Base-by-base conservation (phyloP, 1,284 basidiomycete species). In the Cerioporus squamosus region DNA sequence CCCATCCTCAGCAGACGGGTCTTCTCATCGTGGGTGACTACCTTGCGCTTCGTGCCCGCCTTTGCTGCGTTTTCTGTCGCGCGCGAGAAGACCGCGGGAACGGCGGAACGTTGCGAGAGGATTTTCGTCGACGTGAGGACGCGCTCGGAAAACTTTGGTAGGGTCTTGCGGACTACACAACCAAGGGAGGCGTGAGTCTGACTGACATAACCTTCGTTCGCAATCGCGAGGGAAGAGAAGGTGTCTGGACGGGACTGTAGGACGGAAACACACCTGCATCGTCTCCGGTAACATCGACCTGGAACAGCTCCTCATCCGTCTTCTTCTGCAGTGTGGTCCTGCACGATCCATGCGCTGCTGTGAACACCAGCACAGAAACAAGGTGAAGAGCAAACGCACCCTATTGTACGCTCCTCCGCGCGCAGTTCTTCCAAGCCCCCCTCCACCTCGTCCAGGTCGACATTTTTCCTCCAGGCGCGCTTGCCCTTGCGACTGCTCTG, bases 381-480 rank as follows among this genome's bases (percentile, higher is more conserved):
- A 43, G 5, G 33, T 51, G 6, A n/a, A 18, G 9, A 4, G 33
- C 18, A 42, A 44, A 74, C 83, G 63, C 70, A 91, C 92, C 93
- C 93, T 55, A 83, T 84, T 7, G 88, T 81, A 53, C 91, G 77
- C 72, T 95, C 94, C 71, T 95, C 92, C 5, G 82, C 81, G 55
- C 93, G 80, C 57, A 88, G 75, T 49, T 79, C 82, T 72, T 96
- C 94, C 59, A 96, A 69, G 2, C 83, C 86, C 49, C 81, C 77
- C 67, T 95, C 94, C 40, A 94, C 85, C 39, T 84, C 84, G 24
- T 83, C 83, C 44, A 95, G 81, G 71, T 95, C 87, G 53, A 95
- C 87, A 74, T 97, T 93, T 77, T 97, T 97, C 68, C 95, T 78
- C 95, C 95, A 97, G 53, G 94, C 88, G 59, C 86, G 86, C 76